Base-by-base conservation (phyloP, 192 early-diverging fungal genomes). In the Dissophora ornata region DNA sequence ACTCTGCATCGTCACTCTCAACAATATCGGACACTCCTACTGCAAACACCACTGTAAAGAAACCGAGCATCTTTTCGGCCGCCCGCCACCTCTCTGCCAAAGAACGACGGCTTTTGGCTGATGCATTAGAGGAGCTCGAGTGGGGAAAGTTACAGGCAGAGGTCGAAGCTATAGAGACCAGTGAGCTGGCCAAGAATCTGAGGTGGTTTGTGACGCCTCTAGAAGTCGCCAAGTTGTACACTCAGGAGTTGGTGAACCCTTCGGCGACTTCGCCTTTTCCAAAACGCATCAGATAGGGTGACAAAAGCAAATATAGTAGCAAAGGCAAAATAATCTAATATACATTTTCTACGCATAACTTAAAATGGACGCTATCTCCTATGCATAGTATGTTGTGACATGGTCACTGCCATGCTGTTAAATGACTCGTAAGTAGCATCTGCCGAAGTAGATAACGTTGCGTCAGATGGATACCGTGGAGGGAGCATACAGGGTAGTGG, bases 151-250 rank as follows among this genome's bases (percentile, higher is more conserved):
- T 73, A 15, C 24, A 58, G 45, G n/a, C 15, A 16, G 70, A 73
- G 25, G 25, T 64, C 24, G 34, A 64, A 3, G 45, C 62, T 21
- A 30, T 74, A 15, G 62, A 74, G 22, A 36, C 9, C n/a, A 53
- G 49, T 46, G 21, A 57, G 10, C 36, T 74, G 47, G 71, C 71
- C 3, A 66, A 58, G 29, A 42, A 74, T 18, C 15, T 74, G 47
- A 9, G 56, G 21, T 74, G 71, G 71, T 65, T 74, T 52, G 62
- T 54, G 6, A 59, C 62, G 5, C 71, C 71, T 1, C 42, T 64
- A 32, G 59, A 74, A 28, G 71, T 74, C 2, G 71, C 57, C 1
- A 46, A 34, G 12, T 1, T 74, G 28, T 74, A 74, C 22, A 45
- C 21, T 15, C 28, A 44, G 22, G 57, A 60, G 19, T 0, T 68